Conservation (phyloP, 192 early-diverging fungal species). For the Endogone sp. region DNA sequence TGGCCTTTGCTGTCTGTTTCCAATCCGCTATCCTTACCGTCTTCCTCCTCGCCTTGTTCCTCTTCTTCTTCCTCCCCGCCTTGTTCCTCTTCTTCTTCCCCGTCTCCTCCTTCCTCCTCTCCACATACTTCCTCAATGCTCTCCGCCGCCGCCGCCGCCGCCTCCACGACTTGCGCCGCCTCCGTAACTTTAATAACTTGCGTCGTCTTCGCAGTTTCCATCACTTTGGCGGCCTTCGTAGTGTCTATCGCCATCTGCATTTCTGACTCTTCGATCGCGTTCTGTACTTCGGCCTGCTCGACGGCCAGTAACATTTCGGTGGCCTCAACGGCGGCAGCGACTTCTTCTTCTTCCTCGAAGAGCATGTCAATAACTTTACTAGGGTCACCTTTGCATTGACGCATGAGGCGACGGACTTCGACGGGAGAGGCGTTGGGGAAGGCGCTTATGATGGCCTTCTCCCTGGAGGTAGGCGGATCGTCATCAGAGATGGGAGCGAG, state of each 20-base stretch:
- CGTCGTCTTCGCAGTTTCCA: not conserved
- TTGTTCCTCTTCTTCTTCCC: constrained; percentile 4
- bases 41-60: not conserved
- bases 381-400: constrained; percentile 35
- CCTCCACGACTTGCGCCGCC: not conserved
- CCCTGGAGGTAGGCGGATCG: constrained; percentile 31
- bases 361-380: constrained; percentile 53
- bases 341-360: constrained; percentile 13
- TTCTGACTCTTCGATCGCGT: constrained; percentile 28
- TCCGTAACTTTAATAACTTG: not conserved
- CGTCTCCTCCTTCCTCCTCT: too few relatives aligned
- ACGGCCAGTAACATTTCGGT: constrained; percentile 18
- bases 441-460: constrained; percentile 54
- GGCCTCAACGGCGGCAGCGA: constrained; percentile 3
- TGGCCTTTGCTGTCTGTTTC: too few relatives aligned
- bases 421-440: constrained; percentile 43
- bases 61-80: not conserved
- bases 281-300: constrained; percentile 27
- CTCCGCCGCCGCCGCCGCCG: constrained; percentile 8
- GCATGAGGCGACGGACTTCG: constrained; percentile 46
- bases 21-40: too few relatives aligned
- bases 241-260: constrained; percentile 17
- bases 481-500: constrained; percentile 23
- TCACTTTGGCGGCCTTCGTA: not conserved
- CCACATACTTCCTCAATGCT: not conserved